These are phyloP conservation scores for Huntiella abstrusa DNA, from an alignment of 2,329 filamentous ascomycete species.

Conservation along the genomic window DNA sequence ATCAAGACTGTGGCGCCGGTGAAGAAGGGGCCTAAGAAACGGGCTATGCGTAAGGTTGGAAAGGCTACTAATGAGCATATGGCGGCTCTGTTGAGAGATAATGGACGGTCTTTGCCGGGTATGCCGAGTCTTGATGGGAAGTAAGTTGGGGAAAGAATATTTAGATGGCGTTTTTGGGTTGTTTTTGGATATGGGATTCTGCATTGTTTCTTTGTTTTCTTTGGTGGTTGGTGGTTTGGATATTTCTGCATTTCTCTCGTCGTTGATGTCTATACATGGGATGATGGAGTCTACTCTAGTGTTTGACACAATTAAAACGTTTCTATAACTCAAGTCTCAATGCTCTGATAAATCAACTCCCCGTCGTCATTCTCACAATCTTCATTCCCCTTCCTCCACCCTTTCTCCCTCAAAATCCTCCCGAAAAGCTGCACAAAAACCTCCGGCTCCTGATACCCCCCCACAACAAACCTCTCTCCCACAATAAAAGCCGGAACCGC, in stretches of 20 bases:
- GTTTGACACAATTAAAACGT: neutral
- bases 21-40: conserved; percentile 57
- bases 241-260: too few species aligned
- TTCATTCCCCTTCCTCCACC: neutral
- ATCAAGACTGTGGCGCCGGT: conserved; percentile 24
- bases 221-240: neutral
- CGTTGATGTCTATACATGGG: too few species aligned
- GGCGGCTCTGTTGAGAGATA: conserved; percentile 64
- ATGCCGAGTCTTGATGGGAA: conserved; percentile 18
- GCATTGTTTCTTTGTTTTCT: neutral
- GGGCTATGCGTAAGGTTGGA: conserved; percentile 44
- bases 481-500: conserved; percentile 61
- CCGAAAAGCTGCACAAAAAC: conserved; percentile 51
- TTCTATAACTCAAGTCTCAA: neutral
- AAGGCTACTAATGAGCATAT: conserved; percentile 83
- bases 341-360: neutral
- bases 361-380: neutral
- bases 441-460: conserved; percentile 49
- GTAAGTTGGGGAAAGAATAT: neutral
- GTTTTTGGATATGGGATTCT: neutral
- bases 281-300: too few species aligned
- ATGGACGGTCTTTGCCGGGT: conserved; percentile 20
- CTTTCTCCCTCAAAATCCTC: conserved; percentile 21
- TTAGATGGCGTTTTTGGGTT: neutral
- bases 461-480: conserved; percentile 47